Evolutionary conservation across 139 green algal genomes (phyloP).

Genomic region (Edaphochlamys debaryana): DNA sequence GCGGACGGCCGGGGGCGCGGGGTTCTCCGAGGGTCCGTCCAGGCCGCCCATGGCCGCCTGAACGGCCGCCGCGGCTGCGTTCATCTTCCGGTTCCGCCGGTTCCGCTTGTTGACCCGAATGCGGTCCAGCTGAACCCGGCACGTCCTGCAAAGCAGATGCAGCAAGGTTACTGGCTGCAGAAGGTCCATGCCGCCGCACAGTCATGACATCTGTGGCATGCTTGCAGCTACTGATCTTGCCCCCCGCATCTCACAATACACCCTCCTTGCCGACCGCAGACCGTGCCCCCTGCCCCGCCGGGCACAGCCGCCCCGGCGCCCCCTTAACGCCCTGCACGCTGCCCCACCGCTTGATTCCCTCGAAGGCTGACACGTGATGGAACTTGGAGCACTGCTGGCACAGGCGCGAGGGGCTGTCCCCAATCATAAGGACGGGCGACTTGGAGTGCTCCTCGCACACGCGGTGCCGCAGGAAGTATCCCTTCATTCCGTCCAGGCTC

Average conservation of each 20-base stretch:
- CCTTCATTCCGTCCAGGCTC: slow-evolving; percentile 34
- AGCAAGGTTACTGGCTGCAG: too few species aligned
- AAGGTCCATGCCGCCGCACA: too few species aligned
- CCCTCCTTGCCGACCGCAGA: too few species aligned
- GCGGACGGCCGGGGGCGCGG: neutral
- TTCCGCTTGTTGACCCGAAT: slow-evolving; percentile 35
- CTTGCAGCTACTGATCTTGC: too few species aligned
- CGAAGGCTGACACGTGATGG: slow-evolving; percentile 15
- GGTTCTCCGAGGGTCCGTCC: neutral
- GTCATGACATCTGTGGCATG: too few species aligned
- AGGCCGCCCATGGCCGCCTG: neutral
- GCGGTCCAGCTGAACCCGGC: slow-evolving; percentile 31
- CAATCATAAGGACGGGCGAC: slow-evolving; percentile 17
- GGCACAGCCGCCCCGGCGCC: too few species aligned
- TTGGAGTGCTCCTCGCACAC: slow-evolving; percentile 43
- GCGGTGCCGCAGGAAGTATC: slow-evolving; percentile 39
- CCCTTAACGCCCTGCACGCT: too few species aligned
- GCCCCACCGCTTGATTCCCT: slow-evolving; percentile 19
- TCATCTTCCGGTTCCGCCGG: slow-evolving; percentile 21
- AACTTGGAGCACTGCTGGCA: slow-evolving; percentile 45
- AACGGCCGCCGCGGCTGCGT: slow-evolving; percentile 6
- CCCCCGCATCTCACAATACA: too few species aligned
- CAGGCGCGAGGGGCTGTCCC: neutral
- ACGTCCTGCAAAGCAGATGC: too few species aligned
- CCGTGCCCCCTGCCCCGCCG: too few species aligned